A percentile compares a stretch with the other conserved stretches of the same genome.
phyloP scores from a whole-genome alignment of 306 rosid genomes.

The Oxytropis ochrocephala region DNA sequence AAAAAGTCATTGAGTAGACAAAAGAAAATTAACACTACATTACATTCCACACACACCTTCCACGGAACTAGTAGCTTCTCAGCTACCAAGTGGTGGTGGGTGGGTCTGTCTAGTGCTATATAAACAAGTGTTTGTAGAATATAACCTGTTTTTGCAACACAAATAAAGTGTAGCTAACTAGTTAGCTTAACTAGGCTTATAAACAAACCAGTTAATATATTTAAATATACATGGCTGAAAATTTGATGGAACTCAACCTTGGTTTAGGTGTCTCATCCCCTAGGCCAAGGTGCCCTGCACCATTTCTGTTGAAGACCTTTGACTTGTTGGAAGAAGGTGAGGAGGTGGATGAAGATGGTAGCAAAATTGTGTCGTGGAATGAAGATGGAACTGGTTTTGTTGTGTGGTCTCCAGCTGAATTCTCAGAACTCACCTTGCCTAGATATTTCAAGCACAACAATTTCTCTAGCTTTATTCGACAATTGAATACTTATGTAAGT shows the following conservation, averaged over 20 bases:
- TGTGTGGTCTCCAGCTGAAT: slow-evolving; percentile 82
- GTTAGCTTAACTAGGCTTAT: background rate
- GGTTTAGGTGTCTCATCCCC: background rate
- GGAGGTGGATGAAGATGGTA: background rate
- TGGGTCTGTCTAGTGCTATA: background rate
- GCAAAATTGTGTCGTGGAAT: slow-evolving; percentile 61
- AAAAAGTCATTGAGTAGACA: background rate
- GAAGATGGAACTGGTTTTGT: slow-evolving; percentile 61
- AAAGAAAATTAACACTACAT: background rate
- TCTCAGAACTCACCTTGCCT: slow-evolving; percentile 67
- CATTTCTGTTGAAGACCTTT: slow-evolving; percentile 66
- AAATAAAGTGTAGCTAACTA: background rate
- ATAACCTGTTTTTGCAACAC: slow-evolving; percentile 27
- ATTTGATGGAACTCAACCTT: slow-evolving; percentile 18
- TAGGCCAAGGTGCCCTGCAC: slow-evolving; percentile 52
- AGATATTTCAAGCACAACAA: slow-evolving; percentile 82
- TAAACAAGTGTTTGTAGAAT: slow-evolving; percentile 2
- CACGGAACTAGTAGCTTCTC: slow-evolving; percentile 31
- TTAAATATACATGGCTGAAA: slow-evolving; percentile 22
- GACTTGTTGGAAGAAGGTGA: slow-evolving; percentile 59
- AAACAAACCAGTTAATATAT: background rate
- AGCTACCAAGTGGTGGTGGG: slow-evolving; percentile 16
- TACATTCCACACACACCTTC: slow-evolving; percentile 2
- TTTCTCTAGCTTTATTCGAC: slow-evolving; percentile 94
- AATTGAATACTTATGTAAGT: slow-evolving; percentile 82